Evolutionary conservation across 495 filamentous ascomycete genomes (phyloP), one percentile per base, ranked within the genome.

Genomic region (Sabuloglossum arenarium): DNA sequence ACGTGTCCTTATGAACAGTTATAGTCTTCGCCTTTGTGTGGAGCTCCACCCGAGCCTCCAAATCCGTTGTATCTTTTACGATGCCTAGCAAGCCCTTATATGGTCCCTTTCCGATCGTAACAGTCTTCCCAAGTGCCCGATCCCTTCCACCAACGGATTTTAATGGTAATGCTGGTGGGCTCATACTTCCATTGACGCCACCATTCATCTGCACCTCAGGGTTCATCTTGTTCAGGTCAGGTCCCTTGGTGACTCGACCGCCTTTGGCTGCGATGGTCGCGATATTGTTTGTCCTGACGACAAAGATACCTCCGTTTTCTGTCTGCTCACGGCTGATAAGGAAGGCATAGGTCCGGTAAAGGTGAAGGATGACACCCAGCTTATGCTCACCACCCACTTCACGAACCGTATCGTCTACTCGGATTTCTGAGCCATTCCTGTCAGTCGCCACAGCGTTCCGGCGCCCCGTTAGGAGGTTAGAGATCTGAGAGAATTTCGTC

Each of bases 51-150:
- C 88, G 81, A 29, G 85, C 90, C 59, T 83, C 79, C 0, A 74
- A 76, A 57, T 93, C 88, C 0, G 84, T 89, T 0, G 93, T 79
- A 64, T 97, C 88, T 63, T 93, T 94, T 60, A 99, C 86, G 56
- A 94, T 94, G 60, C 93, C 93, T 50, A 99, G 74, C 14, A 95
- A 72, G 53, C 90, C 91, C 69, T 99, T 99, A 68, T 88, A 85
- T 0, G 80, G 79, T 10, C 93, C 93, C 62, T 78, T 84, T 49
- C 80, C 72, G 58, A 97, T 80, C 29, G 77, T 84, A 34, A 97
- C 87, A 0, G 88, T 97, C 69, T 97, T 88, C 21, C 87, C 87
- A 58, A 96, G 78, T 50, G 89, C 68, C n/a, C 80, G 78, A 66
- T 99, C 93, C 24, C 85, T 78, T 29, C 88, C 89, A 10, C 56